phyloP scores from a whole-genome alignment of 2,329 filamentous ascomycete species.

The Penicillium sp. region DNA sequence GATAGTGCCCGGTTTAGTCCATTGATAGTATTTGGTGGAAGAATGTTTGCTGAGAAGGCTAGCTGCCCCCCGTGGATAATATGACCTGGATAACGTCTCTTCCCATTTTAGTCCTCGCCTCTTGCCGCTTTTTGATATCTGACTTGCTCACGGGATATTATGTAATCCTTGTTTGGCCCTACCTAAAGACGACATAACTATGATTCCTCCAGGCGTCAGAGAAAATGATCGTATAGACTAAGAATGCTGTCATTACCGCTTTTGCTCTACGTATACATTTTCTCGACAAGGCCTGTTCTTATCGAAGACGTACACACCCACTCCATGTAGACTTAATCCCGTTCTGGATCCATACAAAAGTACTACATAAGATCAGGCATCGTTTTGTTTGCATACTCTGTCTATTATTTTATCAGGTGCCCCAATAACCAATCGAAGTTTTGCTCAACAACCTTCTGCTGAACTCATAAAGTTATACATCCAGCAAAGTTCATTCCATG shows the following conservation, averaged over 20 bases:
- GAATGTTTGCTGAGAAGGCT: neutral
- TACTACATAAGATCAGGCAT: neutral
- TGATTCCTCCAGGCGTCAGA: too few species aligned
- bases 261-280: too few species aligned
- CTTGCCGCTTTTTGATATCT: neutral
- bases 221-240: too few species aligned
- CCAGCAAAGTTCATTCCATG: neutral
- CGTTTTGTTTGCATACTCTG: neutral
- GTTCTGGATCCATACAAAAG: too few species aligned
- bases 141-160: neutral
- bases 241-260: too few species aligned
- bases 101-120: neutral
- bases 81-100: neutral
- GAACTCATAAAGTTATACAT: neutral
- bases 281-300: too few species aligned
- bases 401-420: neutral
- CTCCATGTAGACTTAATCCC: too few species aligned
- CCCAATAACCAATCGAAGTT: neutral
- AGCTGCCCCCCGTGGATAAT: conserved; percentile 13
- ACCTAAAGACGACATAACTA: too few species aligned
- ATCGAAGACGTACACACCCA: too few species aligned
- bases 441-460: neutral
- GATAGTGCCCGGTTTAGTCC: neutral
- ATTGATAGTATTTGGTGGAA: neutral
- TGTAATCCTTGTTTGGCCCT: neutral